These are phyloP conservation scores for Vigna nakashimae DNA, from an alignment of 306 rosid species.

Conservation along the genomic window DNA sequence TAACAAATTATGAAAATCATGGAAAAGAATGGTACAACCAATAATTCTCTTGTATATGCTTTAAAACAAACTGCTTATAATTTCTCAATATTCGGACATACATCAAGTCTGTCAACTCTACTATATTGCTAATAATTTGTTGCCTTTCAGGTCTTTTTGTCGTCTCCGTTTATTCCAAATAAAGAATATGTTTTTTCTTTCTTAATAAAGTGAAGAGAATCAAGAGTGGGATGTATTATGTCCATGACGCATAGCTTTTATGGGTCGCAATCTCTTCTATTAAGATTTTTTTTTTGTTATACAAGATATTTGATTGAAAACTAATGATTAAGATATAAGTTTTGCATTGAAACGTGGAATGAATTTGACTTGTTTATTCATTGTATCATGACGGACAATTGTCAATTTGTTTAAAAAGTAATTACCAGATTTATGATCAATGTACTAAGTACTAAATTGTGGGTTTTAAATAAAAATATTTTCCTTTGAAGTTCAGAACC, in stretches of 20 bases:
- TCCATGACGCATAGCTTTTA: background rate
- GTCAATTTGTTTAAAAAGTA: too few relatives aligned
- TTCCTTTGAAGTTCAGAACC: too few relatives aligned
- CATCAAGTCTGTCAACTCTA: background rate
- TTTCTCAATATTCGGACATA: background rate
- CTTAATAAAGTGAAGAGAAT: background rate
- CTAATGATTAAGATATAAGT: background rate
- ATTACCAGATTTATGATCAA: too few relatives aligned
- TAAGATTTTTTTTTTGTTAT: slow-evolving; percentile 16
- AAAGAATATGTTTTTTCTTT: background rate
- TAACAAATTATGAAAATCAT: background rate
- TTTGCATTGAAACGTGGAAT: background rate
- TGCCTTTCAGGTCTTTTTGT: background rate
- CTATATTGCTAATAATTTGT: background rate
- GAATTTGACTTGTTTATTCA: background rate
- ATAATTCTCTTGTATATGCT: background rate
- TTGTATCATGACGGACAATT: too few relatives aligned
- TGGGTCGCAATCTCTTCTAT: background rate
- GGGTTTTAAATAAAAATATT: too few relatives aligned
- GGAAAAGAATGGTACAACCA: background rate
- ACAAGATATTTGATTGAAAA: background rate
- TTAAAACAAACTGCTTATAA: background rate
- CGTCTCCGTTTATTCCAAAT: slow-evolving; percentile 16
- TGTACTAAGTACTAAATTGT: too few relatives aligned
- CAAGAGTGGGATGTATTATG: background rate